These are phyloP conservation scores for Neoscytalidium dimidiatum DNA, from an alignment of 2,329 filamentous ascomycete species.

Conservation along the genomic window DNA sequence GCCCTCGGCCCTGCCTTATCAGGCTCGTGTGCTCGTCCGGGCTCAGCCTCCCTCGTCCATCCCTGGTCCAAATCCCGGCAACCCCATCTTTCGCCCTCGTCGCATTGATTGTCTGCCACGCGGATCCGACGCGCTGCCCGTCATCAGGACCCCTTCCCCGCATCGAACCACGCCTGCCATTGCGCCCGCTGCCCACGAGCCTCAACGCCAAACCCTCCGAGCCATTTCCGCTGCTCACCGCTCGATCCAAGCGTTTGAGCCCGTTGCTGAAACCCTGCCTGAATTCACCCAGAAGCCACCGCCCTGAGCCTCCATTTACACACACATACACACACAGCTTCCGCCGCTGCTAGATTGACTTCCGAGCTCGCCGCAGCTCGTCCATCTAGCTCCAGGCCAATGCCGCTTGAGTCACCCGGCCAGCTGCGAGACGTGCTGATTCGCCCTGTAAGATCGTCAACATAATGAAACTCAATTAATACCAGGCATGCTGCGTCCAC, in stretches of 20 bases:
- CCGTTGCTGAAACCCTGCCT: neutral
- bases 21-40: too few species aligned
- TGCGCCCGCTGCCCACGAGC: neutral
- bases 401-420: neutral
- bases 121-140: neutral
- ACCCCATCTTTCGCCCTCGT: neutral
- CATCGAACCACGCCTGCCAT: neutral
- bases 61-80: neutral
- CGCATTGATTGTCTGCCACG: neutral
- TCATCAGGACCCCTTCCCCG: conserved; percentile 5
- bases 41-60: too few species aligned
- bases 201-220: neutral
- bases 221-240: neutral
- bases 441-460: neutral
- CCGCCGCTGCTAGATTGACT: neutral
- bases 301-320: neutral
- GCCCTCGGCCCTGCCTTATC: too few species aligned
- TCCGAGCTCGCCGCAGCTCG: neutral
- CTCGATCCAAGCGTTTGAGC: too few species aligned
- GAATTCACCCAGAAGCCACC: neutral
- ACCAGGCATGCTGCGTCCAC: neutral
- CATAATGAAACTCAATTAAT: neutral
- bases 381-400: neutral
- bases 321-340: too few species aligned
- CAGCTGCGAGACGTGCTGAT: neutral